Conservation (phyloP, 192 early-diverging fungal genomes). For the Geranomyces variabilis region DNA sequence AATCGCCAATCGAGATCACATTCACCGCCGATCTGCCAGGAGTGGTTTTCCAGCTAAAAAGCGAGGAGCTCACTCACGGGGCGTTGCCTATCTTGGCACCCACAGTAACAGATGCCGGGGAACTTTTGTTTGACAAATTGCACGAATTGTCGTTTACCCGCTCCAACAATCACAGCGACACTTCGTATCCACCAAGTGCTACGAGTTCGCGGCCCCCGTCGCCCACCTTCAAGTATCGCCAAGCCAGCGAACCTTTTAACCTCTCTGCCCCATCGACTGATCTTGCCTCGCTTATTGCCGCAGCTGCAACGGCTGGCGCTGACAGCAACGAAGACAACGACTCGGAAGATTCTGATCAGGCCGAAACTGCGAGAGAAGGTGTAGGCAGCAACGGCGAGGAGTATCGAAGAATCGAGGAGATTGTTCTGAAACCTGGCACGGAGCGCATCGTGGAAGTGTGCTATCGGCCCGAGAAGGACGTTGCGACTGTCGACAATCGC, state of each 20-base stretch:
- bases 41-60: slow-evolving; percentile 57
- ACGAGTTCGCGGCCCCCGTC: slow-evolving; percentile 55
- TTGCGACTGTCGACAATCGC: slow-evolving; percentile 63
- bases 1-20: slow-evolving; percentile 72
- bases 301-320: slow-evolving; percentile 17
- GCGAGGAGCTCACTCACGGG: slow-evolving; percentile 19
- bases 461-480: slow-evolving; percentile 71
- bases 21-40: slow-evolving; percentile 54
- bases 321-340: slow-evolving; percentile 42
- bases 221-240: slow-evolving; percentile 28
- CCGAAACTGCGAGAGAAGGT: slow-evolving; percentile 37
- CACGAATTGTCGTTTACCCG: slow-evolving; percentile 14
- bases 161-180: slow-evolving; percentile 10
- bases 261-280: neutral
- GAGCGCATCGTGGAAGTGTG: slow-evolving; percentile 83
- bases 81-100: neutral
- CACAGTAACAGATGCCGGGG: slow-evolving; percentile 17
- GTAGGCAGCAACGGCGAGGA: slow-evolving; percentile 50
- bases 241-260: slow-evolving; percentile 5
- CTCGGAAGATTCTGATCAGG: slow-evolving; percentile 37
- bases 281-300: slow-evolving; percentile 31
- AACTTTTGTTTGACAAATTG: slow-evolving; percentile 21
- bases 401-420: slow-evolving; percentile 80
- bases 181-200: slow-evolving; percentile 39
- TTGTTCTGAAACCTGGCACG: slow-evolving; percentile 79